A percentile compares a stretch with the other conserved stretches of the same genome.
Evolutionary conservation across 2,329 filamentous ascomycete species (phyloP).

Genomic region (Pyrenophora teres): DNA sequence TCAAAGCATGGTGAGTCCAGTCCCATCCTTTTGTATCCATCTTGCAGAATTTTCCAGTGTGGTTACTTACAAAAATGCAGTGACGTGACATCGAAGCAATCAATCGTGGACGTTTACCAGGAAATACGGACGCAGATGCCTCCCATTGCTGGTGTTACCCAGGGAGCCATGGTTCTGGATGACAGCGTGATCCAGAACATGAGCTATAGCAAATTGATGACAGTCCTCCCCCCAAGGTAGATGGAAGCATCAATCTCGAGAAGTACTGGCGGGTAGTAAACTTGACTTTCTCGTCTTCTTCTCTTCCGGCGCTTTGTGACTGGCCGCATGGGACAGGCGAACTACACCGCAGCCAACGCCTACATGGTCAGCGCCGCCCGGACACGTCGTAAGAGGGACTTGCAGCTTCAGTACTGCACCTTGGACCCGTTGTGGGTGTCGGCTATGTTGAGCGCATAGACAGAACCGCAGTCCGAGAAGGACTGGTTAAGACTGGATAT

Average conservation of each 20-base stretch:
- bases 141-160: constrained; percentile 17
- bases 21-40: no score
- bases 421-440: neutral
- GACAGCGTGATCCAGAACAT: constrained; percentile 4
- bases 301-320: no score
- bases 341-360: constrained; percentile 53
- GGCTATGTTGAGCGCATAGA: constrained; percentile 19
- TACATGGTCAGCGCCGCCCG: constrained; percentile 47
- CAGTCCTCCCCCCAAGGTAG: constrained; percentile 29
- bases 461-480: no score
- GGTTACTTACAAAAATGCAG: no score
- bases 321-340: constrained; percentile 46
- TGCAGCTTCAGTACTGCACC: neutral
- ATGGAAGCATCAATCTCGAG: constrained; percentile 26
- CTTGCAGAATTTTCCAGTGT: no score
- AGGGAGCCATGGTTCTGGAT: constrained; percentile 22
- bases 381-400: constrained; percentile 43
- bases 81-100: no score
- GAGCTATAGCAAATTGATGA: no score
- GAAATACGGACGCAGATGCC: no score
- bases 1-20: no score
- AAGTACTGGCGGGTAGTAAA: neutral
- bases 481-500: neutral
- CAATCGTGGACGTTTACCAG: no score
- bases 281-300: constrained; percentile 40